Evolutionary conservation across 805 yeast species (phyloP).

Genomic region (Cyberlindnera maritima): DNA sequence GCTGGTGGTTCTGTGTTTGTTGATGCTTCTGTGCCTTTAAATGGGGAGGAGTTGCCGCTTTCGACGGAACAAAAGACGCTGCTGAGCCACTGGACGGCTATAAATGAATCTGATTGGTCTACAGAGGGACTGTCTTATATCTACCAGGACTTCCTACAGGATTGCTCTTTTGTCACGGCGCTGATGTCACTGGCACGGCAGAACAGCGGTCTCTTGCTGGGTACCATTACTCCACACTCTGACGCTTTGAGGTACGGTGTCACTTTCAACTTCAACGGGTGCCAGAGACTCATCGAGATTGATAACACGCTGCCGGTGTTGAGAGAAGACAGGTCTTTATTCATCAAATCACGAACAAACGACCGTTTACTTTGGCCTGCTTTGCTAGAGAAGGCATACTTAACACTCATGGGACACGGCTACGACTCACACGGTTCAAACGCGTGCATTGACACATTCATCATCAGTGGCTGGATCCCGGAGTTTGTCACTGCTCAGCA

Average conservation of each 20-base stretch:
- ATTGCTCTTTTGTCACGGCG: constrained; percentile 78
- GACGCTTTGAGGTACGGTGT: constrained; percentile 36
- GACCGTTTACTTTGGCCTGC: constrained; percentile 54
- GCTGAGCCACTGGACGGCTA: constrained; percentile 11
- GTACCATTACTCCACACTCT: constrained; percentile 17
- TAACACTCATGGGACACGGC: constrained; percentile 51
- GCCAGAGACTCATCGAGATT: constrained; percentile 43
- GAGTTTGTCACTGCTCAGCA: constrained; percentile 42
- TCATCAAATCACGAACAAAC: constrained; percentile 19
- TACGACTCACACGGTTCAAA: constrained; percentile 73
- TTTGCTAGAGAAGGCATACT: constrained; percentile 72
- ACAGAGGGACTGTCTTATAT: constrained; percentile 29
- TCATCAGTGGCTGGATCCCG: constrained; percentile 73
- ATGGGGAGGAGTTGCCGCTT: constrained; percentile 3
- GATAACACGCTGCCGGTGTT: constrained; percentile 45
- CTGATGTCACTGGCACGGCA: constrained; percentile 47
- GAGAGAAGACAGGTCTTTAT: constrained; percentile 14
- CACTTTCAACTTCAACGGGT: constrained; percentile 51
- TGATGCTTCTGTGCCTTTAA: neutral
- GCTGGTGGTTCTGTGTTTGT: neutral
- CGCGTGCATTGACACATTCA: constrained; percentile 64
- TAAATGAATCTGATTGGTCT: constrained; percentile 18
- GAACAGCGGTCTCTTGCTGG: constrained; percentile 8
- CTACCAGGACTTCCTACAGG: constrained; percentile 51
- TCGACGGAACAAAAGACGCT: constrained; percentile 14